phyloP scores from a whole-genome alignment of 2,329 filamentous ascomycete genomes.

The Elsinoe ampelina region DNA sequence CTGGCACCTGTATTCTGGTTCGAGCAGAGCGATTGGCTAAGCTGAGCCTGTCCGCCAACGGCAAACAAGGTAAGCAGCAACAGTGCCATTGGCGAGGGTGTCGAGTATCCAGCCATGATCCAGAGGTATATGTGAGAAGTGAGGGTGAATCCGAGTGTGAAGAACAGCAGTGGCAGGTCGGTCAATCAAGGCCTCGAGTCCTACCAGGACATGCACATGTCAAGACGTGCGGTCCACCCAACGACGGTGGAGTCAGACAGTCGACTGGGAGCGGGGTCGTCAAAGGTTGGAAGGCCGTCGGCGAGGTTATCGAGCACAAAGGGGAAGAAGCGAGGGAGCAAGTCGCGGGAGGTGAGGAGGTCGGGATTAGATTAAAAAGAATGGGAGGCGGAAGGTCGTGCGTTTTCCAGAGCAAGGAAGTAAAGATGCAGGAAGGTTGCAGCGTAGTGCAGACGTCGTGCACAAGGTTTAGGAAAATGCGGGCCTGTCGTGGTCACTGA shows the following conservation, averaged over 20 bases:
- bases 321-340: not conserved
- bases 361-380: conserved; percentile 11
- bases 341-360: not conserved
- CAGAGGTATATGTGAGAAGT: not conserved
- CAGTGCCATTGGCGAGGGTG: not conserved
- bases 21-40: conserved; percentile 36
- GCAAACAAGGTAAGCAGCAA: conserved; percentile 15
- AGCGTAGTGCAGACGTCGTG: not conserved
- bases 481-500: not conserved
- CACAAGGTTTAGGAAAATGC: no score
- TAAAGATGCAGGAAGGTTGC: not conserved
- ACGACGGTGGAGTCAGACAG: not conserved
- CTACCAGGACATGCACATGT: conserved; percentile 10
- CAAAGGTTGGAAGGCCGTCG: not conserved
- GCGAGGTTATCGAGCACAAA: not conserved
- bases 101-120: conserved; percentile 1
- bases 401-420: conserved; percentile 8
- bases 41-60: conserved; percentile 16
- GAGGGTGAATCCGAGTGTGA: not conserved
- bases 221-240: not conserved
- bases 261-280: not conserved
- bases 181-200: conserved; percentile 12
- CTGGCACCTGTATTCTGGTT: conserved; percentile 34
- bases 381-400: not conserved
- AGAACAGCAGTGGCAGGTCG: not conserved